Base-by-base conservation (phyloP, 257 asterid genomes). In the Lycium barbarum region DNA sequence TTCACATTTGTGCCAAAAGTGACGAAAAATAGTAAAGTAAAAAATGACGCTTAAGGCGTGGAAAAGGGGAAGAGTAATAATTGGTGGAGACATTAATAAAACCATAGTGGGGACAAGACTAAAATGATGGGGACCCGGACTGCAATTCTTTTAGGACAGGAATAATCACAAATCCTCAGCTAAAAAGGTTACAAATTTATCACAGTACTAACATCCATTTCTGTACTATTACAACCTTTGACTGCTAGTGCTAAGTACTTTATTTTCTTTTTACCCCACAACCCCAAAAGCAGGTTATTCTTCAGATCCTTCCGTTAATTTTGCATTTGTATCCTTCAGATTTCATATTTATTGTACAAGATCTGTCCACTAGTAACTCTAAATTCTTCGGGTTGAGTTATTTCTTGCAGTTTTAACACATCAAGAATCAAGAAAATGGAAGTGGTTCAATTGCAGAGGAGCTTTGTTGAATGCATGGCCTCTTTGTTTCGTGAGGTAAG, bases 401-500 rank as follows among this genome's bases (percentile, higher is more conserved):
- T 71, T 71, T 72, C 38, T 49, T 49, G 81, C 62, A 49, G 81
- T 74, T 20, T 33, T 10, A 18, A 65, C 26, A 58, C 22, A 49
- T 65, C 78, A 36, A 81, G 74, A 81, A 18, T 18, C 55, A 63
- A 26, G 68, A 83, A 8, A 70, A 95, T 93, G 98, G 97, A 93
- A 78, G 88, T 92, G 85, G 86, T 53, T 82, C 94, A 88, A 86
- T 80, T 95, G 94, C 98, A 94, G 88, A 89, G 92, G 89, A 91
- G 89, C 73, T 94, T 90, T 88, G 76, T 89, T 89, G 97, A 94
- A 40, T 93, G 90, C 76, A 62, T 85, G 35, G 62, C 79, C 43
- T 88, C 92, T 85, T 86, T 95, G 74, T 91, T 90, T 84, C 90
- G 88, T 62, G 97, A 94, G 95, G 98, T 95, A 83, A 86, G 13